A percentile compares a stretch with the other conserved stretches of the same genome.
phyloP scores from a whole-genome alignment of 768 basidiomycete genomes.

The Mycena belliarum region DNA sequence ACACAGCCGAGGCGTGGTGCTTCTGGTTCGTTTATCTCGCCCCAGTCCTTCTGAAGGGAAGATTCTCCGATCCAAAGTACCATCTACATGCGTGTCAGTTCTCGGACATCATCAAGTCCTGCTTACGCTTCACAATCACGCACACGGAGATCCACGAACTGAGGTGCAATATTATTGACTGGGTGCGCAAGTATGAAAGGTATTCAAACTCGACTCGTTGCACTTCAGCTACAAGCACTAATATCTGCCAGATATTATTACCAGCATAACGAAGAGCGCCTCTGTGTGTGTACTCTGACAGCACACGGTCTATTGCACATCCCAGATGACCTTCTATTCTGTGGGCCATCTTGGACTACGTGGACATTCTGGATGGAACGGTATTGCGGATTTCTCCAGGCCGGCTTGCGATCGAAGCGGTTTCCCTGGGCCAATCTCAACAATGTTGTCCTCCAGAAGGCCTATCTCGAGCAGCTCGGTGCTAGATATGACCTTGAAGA shows the following conservation, averaged over 20 bases:
- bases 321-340: neutral
- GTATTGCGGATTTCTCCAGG: no score
- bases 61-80: constrained; percentile 32
- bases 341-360: neutral
- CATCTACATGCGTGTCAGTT: constrained; percentile 38
- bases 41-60: constrained; percentile 34
- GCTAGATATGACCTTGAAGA: constrained; percentile 27
- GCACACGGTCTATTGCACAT: neutral
- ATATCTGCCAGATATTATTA: no score
- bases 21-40: constrained; percentile 41
- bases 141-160: neutral
- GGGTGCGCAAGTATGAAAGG: constrained; percentile 17
- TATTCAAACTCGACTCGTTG: neutral
- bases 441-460: neutral
- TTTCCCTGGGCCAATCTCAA: constrained; percentile 24
- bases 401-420: neutral
- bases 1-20: constrained; percentile 38
- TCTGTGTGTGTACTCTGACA: no score
- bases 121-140: constrained; percentile 33
- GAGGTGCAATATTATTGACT: neutral
- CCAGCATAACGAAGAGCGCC: no score
- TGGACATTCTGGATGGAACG: no score
- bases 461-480: constrained; percentile 17
- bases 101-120: constrained; percentile 34
- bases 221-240: no score